A percentile compares a stretch with the other conserved stretches of the same genome.
These are phyloP conservation scores for Chrysophaeum taylorii DNA, from an alignment of 352 stramenopile species.

Conservation along the genomic window DNA sequence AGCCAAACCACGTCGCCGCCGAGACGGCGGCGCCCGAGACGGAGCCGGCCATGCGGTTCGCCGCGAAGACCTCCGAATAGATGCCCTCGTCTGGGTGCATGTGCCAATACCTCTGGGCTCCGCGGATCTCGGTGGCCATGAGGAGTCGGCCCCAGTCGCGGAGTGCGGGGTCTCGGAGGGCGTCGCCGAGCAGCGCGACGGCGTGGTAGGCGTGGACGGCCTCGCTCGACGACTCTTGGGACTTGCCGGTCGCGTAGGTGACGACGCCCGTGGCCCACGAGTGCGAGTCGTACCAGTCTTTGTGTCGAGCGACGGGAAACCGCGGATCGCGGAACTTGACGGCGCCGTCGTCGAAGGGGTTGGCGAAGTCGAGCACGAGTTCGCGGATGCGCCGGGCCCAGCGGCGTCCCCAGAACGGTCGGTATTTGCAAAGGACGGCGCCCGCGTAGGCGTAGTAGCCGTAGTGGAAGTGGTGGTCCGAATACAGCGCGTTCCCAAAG, in stretches of 20 bases:
- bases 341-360: not conserved
- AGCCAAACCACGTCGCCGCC: slow-evolving; percentile 71
- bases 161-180: slow-evolving; percentile 52
- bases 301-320: slow-evolving; percentile 66
- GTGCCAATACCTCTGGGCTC: slow-evolving; percentile 72
- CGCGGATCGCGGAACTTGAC: slow-evolving; percentile 15
- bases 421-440: slow-evolving; percentile 58
- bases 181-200: slow-evolving; percentile 65
- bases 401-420: too few relatives aligned
- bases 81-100: slow-evolving; percentile 55
- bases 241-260: slow-evolving; percentile 70
- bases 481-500: slow-evolving; percentile 60
- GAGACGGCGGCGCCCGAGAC: slow-evolving; percentile 60
- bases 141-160: slow-evolving; percentile 64
- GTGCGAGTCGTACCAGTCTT: slow-evolving; percentile 78
- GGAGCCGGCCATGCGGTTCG: slow-evolving; percentile 69
- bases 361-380: not conserved
- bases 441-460: slow-evolving; percentile 74
- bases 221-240: slow-evolving; percentile 73
- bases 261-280: slow-evolving; percentile 76
- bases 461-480: slow-evolving; percentile 73
- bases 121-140: slow-evolving; percentile 63
- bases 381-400: not conserved
- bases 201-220: slow-evolving; percentile 79
- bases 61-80: slow-evolving; percentile 56